Base-by-base conservation (phyloP, 2,329 filamentous ascomycete species). In the Xylariaceae sp. region DNA sequence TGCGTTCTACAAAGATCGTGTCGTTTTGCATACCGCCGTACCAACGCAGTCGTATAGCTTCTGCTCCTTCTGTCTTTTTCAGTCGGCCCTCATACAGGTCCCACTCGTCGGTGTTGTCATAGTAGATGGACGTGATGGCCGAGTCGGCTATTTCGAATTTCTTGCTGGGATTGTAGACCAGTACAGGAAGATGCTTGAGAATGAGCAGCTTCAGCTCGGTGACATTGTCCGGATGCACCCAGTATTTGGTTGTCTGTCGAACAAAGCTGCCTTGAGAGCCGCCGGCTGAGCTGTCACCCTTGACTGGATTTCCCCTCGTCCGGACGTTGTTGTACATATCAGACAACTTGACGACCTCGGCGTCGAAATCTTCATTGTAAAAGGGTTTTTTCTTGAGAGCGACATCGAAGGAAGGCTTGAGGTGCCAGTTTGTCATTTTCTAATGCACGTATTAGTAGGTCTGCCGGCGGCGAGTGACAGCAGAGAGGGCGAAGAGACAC, bases 281-380 rank as follows among this genome's bases (percentile, higher is more conserved):
- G 49, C 92, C 92, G 12, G 92, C 92, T 6, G 89, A 70, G 47
- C 87, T 86, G 59, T 98, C 92, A 37, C 92, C 92, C 63, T 87
- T 89, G 52, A 87, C 79, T 0, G 92, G 92, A 56, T 93, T 90
- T 38, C 92, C 92, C 47, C 90, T 77, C 3, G 90, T 98, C 35
- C 92, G 80, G 12, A 96, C 92, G 26, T 93, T 72, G 58, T 98
- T 90, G 66, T 95, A 98, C 36, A 96, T 77, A 60, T 83, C 90
- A 15, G 92, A 98, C 19, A 98, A 77, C 63, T 93, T 88, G 42
- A 96, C 82, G 22, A 98, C 85, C 40, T 94, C 93, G 19, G 82
- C 83, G 64, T 98, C 92, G 63, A 96, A 96, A 63, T 98, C 95
- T 57, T 96, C 90, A 59, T 94, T 93, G 72, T 94, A 98, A 63